Conservation (phyloP, 306 rosid species). For the Glycine latifolia region DNA sequence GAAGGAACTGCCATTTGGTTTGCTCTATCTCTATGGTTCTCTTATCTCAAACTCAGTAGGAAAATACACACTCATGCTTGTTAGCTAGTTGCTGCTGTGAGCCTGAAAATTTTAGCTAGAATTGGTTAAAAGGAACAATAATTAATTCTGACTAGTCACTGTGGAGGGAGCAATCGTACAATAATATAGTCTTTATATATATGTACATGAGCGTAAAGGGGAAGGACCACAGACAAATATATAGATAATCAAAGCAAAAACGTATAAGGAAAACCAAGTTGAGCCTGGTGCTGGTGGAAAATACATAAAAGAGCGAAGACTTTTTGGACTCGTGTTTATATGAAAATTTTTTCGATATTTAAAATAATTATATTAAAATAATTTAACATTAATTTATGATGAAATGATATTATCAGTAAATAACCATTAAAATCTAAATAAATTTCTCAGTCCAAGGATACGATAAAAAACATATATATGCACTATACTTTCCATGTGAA, state of each 20-base stretch:
- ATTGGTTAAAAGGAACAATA: slow-evolving; percentile 43
- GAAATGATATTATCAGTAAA: no score
- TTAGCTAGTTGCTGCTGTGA: not conserved
- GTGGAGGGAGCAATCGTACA: slow-evolving; percentile 37
- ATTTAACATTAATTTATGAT: no score
- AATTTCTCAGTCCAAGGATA: no score
- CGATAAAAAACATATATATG: not conserved
- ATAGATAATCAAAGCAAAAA: slow-evolving; percentile 36
- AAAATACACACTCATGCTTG: slow-evolving; percentile 23
- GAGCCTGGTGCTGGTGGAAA: slow-evolving; percentile 50
- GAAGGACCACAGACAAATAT: slow-evolving; percentile 49
- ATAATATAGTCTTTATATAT: slow-evolving; percentile 37
- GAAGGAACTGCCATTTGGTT: slow-evolving; percentile 35
- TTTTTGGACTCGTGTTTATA: slow-evolving; percentile 48
- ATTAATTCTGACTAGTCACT: slow-evolving; percentile 40
- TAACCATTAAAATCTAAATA: no score
- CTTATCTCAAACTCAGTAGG: not conserved
- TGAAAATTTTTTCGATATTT: no score
- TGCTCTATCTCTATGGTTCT: not conserved
- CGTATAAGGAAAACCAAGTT: slow-evolving; percentile 47
- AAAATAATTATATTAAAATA: no score
- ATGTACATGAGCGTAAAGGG: slow-evolving; percentile 9
- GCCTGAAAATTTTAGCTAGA: slow-evolving; percentile 40
- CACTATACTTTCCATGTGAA: slow-evolving; percentile 66
- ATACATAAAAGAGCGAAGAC: slow-evolving; percentile 51